These are phyloP conservation scores for Aspergillus cejpii DNA, from an alignment of 2,329 filamentous ascomycete species.

Conservation along the genomic window DNA sequence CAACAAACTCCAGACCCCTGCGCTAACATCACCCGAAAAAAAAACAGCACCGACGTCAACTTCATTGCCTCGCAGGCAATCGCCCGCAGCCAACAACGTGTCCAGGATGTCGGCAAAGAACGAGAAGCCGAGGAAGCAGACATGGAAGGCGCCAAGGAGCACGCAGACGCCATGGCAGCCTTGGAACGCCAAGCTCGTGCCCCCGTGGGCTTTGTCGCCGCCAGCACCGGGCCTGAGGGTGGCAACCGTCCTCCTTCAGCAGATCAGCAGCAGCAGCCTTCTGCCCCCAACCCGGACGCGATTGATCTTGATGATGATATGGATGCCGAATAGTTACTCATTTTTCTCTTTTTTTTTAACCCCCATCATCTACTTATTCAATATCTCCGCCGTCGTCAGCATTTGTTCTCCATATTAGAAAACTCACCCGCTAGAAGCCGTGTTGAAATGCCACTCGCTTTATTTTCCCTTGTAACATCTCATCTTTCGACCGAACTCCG, in stretches of 20 bases:
- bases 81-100: slow-evolving; percentile 63
- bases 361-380: not conserved
- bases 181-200: slow-evolving; percentile 83
- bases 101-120: slow-evolving; percentile 29
- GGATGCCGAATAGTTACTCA: slow-evolving; percentile 28
- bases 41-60: slow-evolving; percentile 75
- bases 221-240: slow-evolving; percentile 65
- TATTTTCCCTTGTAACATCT: not conserved
- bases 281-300: slow-evolving; percentile 68
- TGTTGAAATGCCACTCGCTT: not conserved
- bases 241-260: slow-evolving; percentile 47
- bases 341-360: not conserved
- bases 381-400: not conserved
- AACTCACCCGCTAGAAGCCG: not conserved
- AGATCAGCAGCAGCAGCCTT: slow-evolving; percentile 21
- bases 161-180: slow-evolving; percentile 78
- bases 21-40: slow-evolving; percentile 29
- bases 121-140: slow-evolving; percentile 36
- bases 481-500: not conserved
- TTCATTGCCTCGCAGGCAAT: slow-evolving; percentile 96
- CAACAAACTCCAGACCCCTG: not conserved
- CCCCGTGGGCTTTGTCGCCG: slow-evolving; percentile 83
- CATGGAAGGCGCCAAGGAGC: slow-evolving; percentile 42
- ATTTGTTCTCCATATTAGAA: not conserved
- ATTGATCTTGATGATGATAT: slow-evolving; percentile 68